phyloP scores from a whole-genome alignment of 345 rosid species.

The Moricandia arvensis region DNA sequence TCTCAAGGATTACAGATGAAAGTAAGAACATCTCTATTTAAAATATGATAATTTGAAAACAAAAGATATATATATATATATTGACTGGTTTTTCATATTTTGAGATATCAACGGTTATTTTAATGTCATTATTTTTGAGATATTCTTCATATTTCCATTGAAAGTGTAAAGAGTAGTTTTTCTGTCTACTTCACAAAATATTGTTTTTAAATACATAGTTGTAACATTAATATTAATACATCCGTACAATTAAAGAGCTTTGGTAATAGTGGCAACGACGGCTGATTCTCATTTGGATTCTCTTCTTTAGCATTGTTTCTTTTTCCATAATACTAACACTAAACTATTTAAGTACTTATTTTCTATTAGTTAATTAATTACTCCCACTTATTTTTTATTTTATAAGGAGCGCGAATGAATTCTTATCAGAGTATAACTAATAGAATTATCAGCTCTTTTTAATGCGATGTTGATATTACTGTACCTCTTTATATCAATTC shows the following conservation, averaged over 20 bases:
- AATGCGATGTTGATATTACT: not conserved
- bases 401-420: not conserved
- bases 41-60: too few relatives aligned
- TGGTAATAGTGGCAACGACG: slow-evolving; percentile 29
- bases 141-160: too few relatives aligned
- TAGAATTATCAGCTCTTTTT: not conserved
- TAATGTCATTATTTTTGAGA: too few relatives aligned
- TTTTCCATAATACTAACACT: not conserved
- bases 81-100: too few relatives aligned
- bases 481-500: not conserved
- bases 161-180: too few relatives aligned
- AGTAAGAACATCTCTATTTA: too few relatives aligned
- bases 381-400: not conserved
- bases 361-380: not conserved
- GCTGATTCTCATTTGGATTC: slow-evolving; percentile 34
- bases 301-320: slow-evolving; percentile 15
- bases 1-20: too few relatives aligned
- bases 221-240: not conserved
- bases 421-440: not conserved
- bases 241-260: slow-evolving; percentile 28
- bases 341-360: not conserved
- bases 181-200: not conserved
- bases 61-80: too few relatives aligned
- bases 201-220: not conserved
- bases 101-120: too few relatives aligned